These are phyloP conservation scores for Meyerozyma elateridarum DNA, from an alignment of 1,139 yeast species.

Conservation along the genomic window DNA sequence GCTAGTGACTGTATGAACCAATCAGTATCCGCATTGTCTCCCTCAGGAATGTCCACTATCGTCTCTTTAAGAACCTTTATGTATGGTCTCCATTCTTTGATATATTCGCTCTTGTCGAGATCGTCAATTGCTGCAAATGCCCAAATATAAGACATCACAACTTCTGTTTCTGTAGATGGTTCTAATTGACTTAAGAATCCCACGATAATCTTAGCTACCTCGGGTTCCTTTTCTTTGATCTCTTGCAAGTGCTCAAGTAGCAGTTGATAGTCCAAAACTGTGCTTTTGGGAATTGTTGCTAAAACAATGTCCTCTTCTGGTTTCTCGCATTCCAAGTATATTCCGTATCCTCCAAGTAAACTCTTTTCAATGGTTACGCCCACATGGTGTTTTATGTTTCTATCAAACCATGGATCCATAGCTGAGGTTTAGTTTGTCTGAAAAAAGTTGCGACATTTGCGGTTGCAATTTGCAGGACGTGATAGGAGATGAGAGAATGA, in stretches of 20 bases:
- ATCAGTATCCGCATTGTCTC: constrained; percentile 13
- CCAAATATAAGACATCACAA: constrained; percentile 25
- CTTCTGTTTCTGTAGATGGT: constrained; percentile 28
- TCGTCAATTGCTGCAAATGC: constrained; percentile 17
- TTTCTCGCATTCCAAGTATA: constrained; percentile 17
- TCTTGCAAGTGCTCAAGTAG: constrained; percentile 24
- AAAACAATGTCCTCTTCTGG: constrained; percentile 17
- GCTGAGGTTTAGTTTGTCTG: too few relatives aligned
- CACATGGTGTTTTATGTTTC: too few relatives aligned
- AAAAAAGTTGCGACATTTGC: too few relatives aligned
- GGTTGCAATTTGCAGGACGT: too few relatives aligned
- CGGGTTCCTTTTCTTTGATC: constrained; percentile 16
- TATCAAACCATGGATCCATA: too few relatives aligned
- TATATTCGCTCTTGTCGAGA: constrained; percentile 5
- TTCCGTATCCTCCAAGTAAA: constrained; percentile 35
- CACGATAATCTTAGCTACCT: constrained; percentile 18
- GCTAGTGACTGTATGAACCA: constrained; percentile 15
- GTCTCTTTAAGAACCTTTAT: constrained; percentile 25
- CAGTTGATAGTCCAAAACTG: constrained; percentile 25
- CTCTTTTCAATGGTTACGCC: too few relatives aligned
- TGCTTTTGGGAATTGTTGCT: constrained; percentile 30
- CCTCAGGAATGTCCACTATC: constrained; percentile 9
- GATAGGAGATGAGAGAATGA: too few relatives aligned
- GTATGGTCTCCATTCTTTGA: constrained; percentile 17
- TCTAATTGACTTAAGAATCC: constrained; percentile 18